These are phyloP conservation scores for Cylindrotheca fusiformis DNA, from an alignment of 108 stramenopile species.

Conservation along the genomic window DNA sequence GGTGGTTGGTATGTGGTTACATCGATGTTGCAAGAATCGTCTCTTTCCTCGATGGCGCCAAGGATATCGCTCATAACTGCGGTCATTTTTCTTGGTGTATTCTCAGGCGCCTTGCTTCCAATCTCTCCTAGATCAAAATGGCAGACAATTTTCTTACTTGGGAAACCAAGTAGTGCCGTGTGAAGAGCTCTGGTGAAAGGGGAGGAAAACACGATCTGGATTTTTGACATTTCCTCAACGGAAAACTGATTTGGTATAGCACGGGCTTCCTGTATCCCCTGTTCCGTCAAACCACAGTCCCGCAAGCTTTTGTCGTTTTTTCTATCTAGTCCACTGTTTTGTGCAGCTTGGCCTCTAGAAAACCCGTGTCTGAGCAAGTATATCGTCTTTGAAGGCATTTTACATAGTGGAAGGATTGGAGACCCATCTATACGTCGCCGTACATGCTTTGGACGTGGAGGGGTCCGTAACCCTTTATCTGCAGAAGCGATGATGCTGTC, in stretches of 20 bases:
- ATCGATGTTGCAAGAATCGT: constrained; percentile 9
- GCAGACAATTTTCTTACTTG: constrained; percentile 18
- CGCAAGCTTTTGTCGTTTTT: constrained; percentile 21
- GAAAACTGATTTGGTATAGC: constrained; percentile 12
- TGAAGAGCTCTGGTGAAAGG: constrained; percentile 47
- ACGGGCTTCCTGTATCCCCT: constrained; percentile 24
- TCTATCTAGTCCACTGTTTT: constrained; percentile 20
- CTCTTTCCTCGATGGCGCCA: not conserved
- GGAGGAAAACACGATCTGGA: constrained; percentile 35
- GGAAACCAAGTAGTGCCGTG: constrained; percentile 42
- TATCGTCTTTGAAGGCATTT: constrained; percentile 11
- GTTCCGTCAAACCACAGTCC: constrained; percentile 32
- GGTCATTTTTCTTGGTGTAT: constrained; percentile 21
- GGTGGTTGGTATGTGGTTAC: constrained; percentile 7
- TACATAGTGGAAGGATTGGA: constrained; percentile 4
- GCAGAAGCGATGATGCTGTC: too few relatives aligned
- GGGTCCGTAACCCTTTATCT: constrained; percentile 25
- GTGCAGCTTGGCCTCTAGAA: constrained; percentile 35
- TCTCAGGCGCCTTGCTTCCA: constrained; percentile 35
- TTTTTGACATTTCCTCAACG: not conserved
- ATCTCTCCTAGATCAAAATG: constrained; percentile 37
- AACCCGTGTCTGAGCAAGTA: constrained; percentile 43
- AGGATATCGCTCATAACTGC: constrained; percentile 24
- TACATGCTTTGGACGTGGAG: constrained; percentile 7
- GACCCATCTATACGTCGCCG: constrained; percentile 24